Evolutionary conservation across 148 eudicot species (phyloP), one percentile per base, ranked within the genome.

Genomic region (Camellia sinensis): DNA sequence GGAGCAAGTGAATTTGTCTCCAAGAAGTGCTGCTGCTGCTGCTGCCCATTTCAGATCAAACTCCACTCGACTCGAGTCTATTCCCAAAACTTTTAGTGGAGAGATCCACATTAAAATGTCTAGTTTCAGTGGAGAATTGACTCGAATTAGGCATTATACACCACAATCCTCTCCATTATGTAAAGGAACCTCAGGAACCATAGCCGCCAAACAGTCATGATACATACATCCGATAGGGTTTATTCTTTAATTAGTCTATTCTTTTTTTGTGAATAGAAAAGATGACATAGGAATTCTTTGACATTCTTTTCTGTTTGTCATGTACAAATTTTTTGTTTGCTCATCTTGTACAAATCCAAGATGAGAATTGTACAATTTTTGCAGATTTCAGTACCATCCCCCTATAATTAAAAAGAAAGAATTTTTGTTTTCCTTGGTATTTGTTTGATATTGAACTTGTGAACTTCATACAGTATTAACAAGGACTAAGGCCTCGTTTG

Each of bases 1-100:
- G 67, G 98, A 94, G 84, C 85, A 89, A 77, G 94, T 82, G 21
- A 90, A 84, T 52, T 83, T 93, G 83, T 96, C 95, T 37, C 98
- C 99, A 19, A 89, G 97, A 80, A 92, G 92, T 29, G 37, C 37
- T 29, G n/a, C n/a, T n/a, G 37, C 37, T 29, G 37, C 37, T 72
- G 72, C 80, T 67, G 84, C 81, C 22, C 74, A 81, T 29, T 40
- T 79, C 4, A 84, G 88, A 80, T 83, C 88, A 2, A 29, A 54
- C 22, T 81, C 83, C 70, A 83, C 91, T 52, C 52, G 79, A 56
- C 1, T 29, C 37, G 84, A 84, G 46, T 80, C 87, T 18, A 85
- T 83, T 67, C 87, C 88, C 2, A 79, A 46, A 45, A 66, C 82
- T 67, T 81, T 78, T 17, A 60, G 80, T 21, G 69, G 59, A 15